Evolutionary conservation across 495 filamentous ascomycete species (phyloP).

Genomic region (Daldinia vernicosa): DNA sequence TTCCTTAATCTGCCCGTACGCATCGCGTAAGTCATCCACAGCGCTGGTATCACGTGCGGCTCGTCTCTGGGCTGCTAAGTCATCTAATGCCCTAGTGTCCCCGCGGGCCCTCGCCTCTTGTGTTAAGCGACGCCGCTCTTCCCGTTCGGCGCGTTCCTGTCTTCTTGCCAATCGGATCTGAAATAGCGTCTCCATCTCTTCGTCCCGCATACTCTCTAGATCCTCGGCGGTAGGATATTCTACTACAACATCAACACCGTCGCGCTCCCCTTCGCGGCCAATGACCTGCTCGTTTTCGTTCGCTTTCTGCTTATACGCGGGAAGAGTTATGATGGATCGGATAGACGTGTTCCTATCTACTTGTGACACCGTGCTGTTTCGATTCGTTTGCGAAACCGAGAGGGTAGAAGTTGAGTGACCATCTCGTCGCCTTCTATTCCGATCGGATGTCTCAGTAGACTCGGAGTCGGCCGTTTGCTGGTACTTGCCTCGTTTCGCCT

Average conservation of each 20-base stretch:
- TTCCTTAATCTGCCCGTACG: slow-evolving; percentile 69
- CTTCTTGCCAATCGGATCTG: slow-evolving; percentile 85
- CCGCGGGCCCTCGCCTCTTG: slow-evolving; percentile 75
- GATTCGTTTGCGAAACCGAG: slow-evolving; percentile 33
- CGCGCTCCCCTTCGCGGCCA: slow-evolving; percentile 89
- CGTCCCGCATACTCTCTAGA: slow-evolving; percentile 82
- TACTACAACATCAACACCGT: slow-evolving; percentile 88
- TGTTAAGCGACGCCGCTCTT: slow-evolving; percentile 71
- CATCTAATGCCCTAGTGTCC: slow-evolving; percentile 68
- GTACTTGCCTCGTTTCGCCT: slow-evolving; percentile 33
- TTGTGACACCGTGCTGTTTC: slow-evolving; percentile 32
- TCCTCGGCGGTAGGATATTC: slow-evolving; percentile 68
- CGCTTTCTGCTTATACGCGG: slow-evolving; percentile 74
- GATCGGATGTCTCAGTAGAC: slow-evolving; percentile 30
- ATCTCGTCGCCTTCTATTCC: slow-evolving; percentile 23
- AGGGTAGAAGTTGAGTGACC: slow-evolving; percentile 16
- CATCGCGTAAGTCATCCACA: slow-evolving; percentile 66
- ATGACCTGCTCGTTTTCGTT: slow-evolving; percentile 83
- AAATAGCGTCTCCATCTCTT: slow-evolving; percentile 92
- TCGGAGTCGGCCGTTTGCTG: slow-evolving; percentile 32
- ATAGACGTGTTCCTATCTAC: slow-evolving; percentile 87
- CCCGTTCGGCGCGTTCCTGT: slow-evolving; percentile 76
- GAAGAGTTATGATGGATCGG: slow-evolving; percentile 91
- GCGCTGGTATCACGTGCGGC: slow-evolving; percentile 48
- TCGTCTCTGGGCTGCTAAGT: slow-evolving; percentile 59